Evolutionary conservation across 2,329 filamentous ascomycete species (phyloP).

Genomic region (Aspergillus glaucus): DNA sequence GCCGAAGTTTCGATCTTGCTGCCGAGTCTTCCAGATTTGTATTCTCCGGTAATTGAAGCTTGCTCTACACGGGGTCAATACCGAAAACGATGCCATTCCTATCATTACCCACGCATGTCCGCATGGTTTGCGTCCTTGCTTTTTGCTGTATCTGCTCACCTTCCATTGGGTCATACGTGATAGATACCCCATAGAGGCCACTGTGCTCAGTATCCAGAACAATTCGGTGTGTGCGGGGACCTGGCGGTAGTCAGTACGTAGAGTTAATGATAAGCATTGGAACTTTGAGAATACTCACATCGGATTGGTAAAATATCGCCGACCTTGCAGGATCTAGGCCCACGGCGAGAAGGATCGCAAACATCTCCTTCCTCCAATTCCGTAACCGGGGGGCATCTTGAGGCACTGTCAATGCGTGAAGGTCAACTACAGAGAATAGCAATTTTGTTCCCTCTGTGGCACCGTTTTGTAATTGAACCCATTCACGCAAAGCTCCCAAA

Average conservation of each 20-base stretch:
- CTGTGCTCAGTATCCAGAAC: constrained; percentile 95
- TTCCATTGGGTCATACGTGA: constrained; percentile 99
- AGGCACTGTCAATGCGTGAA: constrained; percentile 82
- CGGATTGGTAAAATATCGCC: constrained; percentile 75
- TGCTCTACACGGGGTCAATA: constrained; percentile 51
- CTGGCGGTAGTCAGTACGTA: constrained; percentile 33
- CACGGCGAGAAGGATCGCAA: constrained; percentile 76
- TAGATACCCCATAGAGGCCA: constrained; percentile 87
- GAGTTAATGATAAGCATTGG: background rate
- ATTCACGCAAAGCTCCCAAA: constrained; percentile 78
- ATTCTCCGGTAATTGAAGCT: constrained; percentile 59
- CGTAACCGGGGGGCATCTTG: constrained; percentile 59
- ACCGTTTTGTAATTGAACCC: constrained; percentile 71
- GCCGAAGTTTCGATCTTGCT: constrained; percentile 62
- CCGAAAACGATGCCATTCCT: background rate
- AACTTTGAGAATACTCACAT: constrained; percentile 44
- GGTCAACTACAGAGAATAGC: constrained; percentile 82
- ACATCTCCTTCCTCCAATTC: constrained; percentile 62
- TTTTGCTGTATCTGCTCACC: constrained; percentile 42
- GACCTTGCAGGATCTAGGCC: constrained; percentile 73
- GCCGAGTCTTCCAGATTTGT: constrained; percentile 51
- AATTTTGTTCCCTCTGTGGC: constrained; percentile 54
- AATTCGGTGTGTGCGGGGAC: constrained; percentile 77
- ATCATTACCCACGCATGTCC: background rate
- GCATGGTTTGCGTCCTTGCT: background rate